Evolutionary conservation across 2,329 filamentous ascomycete species (phyloP), one percentile per base, ranked within the genome.

Genomic region (Paraphaeosphaeria sporulosa): DNA sequence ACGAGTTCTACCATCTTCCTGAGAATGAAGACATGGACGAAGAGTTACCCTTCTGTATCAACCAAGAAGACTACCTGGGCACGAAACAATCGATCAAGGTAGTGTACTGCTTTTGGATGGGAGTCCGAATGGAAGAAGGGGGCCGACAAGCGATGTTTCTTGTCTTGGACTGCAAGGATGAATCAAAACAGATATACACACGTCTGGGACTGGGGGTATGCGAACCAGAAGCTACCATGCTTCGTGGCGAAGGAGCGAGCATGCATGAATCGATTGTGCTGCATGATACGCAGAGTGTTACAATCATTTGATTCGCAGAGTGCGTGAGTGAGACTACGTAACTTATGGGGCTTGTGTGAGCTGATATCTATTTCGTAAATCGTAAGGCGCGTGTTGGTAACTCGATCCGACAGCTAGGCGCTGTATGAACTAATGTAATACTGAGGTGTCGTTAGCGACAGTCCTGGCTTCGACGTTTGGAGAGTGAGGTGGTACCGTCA

Each of bases 401-500:
- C 19, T 19, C 17, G 36, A 40, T 32, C 32, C 23, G 23, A 43
- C 19, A 27, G 30, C 30, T 65, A 77, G 40, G 72, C 76, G 65
- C 82, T 86, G 66, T 86, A 87, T 1, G 85, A 87, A 56, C 82
- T 84, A 60, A 87, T 83, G 64, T 87, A 87, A 71, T 87, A 87
- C 84, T 87, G 63, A 42, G 27, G 12, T 27, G 57, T 74, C 57
- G 67, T 72, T 43, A 74, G 68, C 19, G 43, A 34, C 48, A 1
- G 30, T n/a, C 8, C 15, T 6, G 12, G 9, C 25, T n/a, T 49
- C 10, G 15, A n/a, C 34, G 42, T 30, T 38, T 10, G 21, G 15
- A 19, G 67, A 68, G 77, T 40, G 38, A 6, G 5, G 19, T n/a
- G 6, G 38, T 79, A 92, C 90, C 48, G 92, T 94, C 58, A 95